Conservation (phyloP, 148 eudicot genomes). For the Nepenthes gracilis region DNA sequence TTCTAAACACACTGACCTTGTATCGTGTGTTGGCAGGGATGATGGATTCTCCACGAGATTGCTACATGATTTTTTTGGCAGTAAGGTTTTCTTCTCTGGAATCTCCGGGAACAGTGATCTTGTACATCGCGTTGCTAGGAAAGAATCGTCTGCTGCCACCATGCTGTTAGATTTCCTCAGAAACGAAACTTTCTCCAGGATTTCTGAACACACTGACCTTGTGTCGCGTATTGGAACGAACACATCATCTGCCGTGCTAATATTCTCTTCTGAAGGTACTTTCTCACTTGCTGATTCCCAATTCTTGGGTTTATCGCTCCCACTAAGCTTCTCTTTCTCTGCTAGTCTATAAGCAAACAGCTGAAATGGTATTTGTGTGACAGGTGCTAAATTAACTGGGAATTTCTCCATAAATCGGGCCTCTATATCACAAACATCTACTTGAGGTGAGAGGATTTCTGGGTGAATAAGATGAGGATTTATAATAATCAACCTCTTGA, state of each 20-base stretch:
- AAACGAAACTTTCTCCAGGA: conserved; percentile 17
- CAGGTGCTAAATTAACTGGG: conserved; percentile 14
- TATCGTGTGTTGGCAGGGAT: background rate
- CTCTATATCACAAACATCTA: conserved; percentile 53
- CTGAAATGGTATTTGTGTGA: conserved; percentile 51
- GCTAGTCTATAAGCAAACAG: conserved; percentile 43
- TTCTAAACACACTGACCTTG: conserved; percentile 5
- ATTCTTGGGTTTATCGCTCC: conserved; percentile 20
- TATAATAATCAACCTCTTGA: conserved; percentile 37
- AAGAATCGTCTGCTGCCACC: conserved; percentile 8
- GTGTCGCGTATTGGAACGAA: conserved; percentile 30
- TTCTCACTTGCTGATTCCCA: conserved; percentile 47
- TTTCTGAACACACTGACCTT: conserved; percentile 56
- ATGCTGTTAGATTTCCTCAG: conserved; percentile 7
- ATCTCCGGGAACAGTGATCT: conserved; percentile 4
- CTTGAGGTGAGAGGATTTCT: conserved; percentile 34
- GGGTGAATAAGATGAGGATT: conserved; percentile 43
- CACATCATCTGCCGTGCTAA: conserved; percentile 17
- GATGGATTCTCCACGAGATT: background rate
- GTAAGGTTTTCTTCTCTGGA: conserved; percentile 14
- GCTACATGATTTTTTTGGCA: conserved; percentile 5
- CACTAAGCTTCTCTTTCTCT: conserved; percentile 36
- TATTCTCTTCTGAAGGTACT: conserved; percentile 20
- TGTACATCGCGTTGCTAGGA: conserved; percentile 1
- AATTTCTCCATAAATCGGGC: conserved; percentile 25